These are phyloP conservation scores for Urochloa ruziziensis DNA, from an alignment of 176 grass and related monocot species.

Conservation along the genomic window DNA sequence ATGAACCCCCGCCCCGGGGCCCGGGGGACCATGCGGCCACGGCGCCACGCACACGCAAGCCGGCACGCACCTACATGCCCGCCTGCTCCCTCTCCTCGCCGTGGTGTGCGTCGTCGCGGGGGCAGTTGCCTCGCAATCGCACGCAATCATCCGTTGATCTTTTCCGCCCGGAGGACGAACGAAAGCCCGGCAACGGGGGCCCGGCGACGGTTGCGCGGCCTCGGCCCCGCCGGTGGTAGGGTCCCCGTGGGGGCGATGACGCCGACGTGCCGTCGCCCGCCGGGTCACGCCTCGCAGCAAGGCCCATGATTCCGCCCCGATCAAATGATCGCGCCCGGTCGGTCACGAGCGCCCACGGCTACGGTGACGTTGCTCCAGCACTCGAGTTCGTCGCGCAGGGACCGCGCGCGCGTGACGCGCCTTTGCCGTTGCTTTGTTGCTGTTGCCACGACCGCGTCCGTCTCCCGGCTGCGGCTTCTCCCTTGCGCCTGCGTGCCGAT, in stretches of 20 bases:
- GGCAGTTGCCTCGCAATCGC: neutral
- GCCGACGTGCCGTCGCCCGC: conserved; percentile 10
- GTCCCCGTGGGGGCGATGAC: neutral
- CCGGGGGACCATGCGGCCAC: neutral
- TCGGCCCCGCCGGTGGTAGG: neutral
- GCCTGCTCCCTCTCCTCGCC: neutral
- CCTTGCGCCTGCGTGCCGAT: neutral
- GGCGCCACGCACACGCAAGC: neutral
- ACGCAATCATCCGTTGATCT: conserved; percentile 6
- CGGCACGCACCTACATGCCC: neutral
- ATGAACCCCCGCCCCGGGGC: neutral
- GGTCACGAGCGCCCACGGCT: too few relatives aligned
- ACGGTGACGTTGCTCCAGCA: too few relatives aligned
- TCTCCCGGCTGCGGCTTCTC: neutral
- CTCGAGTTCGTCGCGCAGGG: too few relatives aligned
- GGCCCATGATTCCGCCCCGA: neutral
- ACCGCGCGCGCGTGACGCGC: neutral
- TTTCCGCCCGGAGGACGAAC: neutral
- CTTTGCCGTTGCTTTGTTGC: neutral
- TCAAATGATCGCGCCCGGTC: too few relatives aligned
- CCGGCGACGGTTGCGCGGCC: neutral
- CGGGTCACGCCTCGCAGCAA: too few relatives aligned
- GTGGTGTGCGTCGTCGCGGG: neutral
- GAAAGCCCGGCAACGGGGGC: neutral
- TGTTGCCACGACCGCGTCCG: neutral